Evolutionary conservation across 345 rosid genomes (phyloP).

Genomic region (Lenwebbia sp.): DNA sequence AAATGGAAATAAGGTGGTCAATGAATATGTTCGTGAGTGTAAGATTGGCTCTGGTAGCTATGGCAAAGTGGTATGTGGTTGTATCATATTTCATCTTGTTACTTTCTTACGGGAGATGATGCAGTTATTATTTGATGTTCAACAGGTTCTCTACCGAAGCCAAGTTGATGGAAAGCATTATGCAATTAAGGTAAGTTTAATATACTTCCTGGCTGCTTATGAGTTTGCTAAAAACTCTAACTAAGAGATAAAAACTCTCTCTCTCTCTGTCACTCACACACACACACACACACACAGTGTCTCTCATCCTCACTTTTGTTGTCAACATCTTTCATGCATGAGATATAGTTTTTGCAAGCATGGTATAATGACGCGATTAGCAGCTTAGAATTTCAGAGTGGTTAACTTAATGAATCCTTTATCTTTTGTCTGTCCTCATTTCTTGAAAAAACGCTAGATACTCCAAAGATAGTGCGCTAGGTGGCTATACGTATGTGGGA

Average conservation of each 20-base stretch:
- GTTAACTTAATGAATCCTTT: neutral
- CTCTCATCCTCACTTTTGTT: neutral
- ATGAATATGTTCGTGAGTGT: constrained; percentile 68
- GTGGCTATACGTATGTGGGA: neutral
- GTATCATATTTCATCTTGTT: neutral
- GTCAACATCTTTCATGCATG: neutral
- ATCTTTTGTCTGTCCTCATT: neutral
- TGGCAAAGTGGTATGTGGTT: constrained; percentile 91
- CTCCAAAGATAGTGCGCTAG: neutral
- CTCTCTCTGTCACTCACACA: neutral
- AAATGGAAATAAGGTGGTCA: constrained; percentile 75
- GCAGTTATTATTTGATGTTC: constrained; percentile 7
- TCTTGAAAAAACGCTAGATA: neutral
- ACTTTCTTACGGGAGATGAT: neutral
- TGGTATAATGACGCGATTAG: neutral
- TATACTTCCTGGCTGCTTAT: neutral
- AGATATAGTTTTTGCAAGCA: neutral
- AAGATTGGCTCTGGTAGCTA: constrained; percentile 98
- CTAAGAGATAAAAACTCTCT: neutral
- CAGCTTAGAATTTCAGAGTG: neutral
- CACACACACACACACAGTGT: neutral
- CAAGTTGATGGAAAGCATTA: constrained; percentile 64
- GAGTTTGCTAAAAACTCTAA: neutral
- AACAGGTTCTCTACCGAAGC: constrained; percentile 79
- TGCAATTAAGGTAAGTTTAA: constrained; percentile 81